phyloP scores from a whole-genome alignment of 352 stramenopile genomes.

The Lagenidium sp. region DNA sequence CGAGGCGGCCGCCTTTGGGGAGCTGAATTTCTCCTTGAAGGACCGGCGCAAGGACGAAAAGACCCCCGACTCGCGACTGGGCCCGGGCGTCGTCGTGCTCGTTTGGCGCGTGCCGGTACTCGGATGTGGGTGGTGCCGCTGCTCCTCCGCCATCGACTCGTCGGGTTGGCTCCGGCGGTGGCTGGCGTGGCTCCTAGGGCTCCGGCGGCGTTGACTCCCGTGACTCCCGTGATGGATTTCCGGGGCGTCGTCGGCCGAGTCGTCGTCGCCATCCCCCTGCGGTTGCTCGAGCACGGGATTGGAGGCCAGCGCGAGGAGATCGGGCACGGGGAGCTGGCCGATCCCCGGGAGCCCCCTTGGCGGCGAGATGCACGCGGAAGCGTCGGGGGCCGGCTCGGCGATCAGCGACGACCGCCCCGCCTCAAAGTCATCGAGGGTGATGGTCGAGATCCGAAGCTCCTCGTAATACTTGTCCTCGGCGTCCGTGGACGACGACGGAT shows the following conservation, averaged over 20 bases:
- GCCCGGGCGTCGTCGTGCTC: no score
- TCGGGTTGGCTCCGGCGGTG: not conserved
- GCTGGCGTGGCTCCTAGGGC: not conserved
- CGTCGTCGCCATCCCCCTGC: slow-evolving; percentile 3
- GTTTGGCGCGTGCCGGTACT: slow-evolving; percentile 6
- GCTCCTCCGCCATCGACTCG: no score
- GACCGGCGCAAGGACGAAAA: slow-evolving; percentile 12
- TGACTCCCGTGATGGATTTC: not conserved
- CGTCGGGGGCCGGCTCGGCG: not conserved
- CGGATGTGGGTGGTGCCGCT: slow-evolving; percentile 1
- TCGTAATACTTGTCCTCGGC: not conserved
- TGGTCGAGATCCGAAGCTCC: slow-evolving; percentile 9
- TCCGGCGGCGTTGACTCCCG: not conserved
- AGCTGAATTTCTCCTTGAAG: slow-evolving; percentile 17
- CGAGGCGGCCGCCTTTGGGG: slow-evolving; percentile 3
- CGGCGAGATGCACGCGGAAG: no score
- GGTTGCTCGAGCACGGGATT: slow-evolving; percentile 11
- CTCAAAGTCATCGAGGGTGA: slow-evolving; percentile 63
- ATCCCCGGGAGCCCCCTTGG: no score
- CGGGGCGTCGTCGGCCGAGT: no score
- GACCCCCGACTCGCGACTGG: slow-evolving; percentile 12
- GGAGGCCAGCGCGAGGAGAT: slow-evolving; percentile 18
- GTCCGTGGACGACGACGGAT: no score
- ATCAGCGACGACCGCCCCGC: slow-evolving; percentile 15
- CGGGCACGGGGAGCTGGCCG: slow-evolving; percentile 2